Evolutionary conservation across 495 filamentous ascomycete genomes (phyloP).

Genomic region (Penicillium longicatenatum): DNA sequence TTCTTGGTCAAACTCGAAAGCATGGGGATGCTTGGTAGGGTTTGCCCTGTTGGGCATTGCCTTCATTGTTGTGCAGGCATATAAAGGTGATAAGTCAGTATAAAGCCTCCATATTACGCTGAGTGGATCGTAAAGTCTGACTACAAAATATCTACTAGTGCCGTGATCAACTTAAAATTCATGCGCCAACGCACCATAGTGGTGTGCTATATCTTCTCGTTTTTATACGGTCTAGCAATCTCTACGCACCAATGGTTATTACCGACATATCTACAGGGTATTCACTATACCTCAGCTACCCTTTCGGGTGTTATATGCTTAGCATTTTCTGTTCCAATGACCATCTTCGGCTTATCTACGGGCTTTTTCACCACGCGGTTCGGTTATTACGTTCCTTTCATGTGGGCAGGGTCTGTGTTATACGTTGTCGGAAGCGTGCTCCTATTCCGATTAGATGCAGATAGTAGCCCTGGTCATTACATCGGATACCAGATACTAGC

Average conservation of each 20-base stretch:
- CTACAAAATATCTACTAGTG: no score
- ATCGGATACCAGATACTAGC: constrained; percentile 37
- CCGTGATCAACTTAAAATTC: no score
- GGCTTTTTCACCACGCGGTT: constrained; percentile 11
- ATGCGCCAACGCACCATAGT: not conserved
- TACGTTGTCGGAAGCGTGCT: constrained; percentile 48
- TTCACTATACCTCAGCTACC: no score
- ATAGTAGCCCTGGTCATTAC: constrained; percentile 46
- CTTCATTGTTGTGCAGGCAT: no score
- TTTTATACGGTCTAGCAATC: not conserved
- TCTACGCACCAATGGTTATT: not conserved
- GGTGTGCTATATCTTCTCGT: not conserved
- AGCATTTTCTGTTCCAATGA: not conserved
- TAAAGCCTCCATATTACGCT: no score
- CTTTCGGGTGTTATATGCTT: not conserved
- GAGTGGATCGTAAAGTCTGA: no score
- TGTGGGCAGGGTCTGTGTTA: constrained; percentile 17
- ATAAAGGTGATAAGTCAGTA: no score
- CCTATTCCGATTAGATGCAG: constrained; percentile 33
- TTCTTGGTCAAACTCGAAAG: no score
- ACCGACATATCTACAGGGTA: not conserved
- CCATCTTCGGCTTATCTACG: not conserved
- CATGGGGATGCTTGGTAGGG: no score
- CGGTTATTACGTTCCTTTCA: constrained; percentile 28
- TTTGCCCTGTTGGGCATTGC: no score